A percentile compares a stretch with the other conserved stretches of the same genome.
Conservation (phyloP, 352 stramenopile species). For the Phytophthora pseudosyringae region DNA sequence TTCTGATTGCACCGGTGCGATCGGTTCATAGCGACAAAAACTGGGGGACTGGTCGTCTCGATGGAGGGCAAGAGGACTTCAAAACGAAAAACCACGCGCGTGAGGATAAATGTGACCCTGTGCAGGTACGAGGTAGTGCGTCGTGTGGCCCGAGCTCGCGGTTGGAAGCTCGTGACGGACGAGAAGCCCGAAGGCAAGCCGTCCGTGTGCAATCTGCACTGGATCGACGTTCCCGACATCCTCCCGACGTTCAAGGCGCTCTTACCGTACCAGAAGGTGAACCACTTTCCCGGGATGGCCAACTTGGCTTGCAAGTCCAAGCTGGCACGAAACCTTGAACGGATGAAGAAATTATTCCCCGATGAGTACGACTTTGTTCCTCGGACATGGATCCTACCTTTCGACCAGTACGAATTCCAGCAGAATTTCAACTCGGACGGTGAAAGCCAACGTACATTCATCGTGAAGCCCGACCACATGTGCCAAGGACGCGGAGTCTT, state of each 20-base stretch:
- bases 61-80: conserved; percentile 32
- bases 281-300: conserved; percentile 97
- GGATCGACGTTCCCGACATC: conserved; percentile 95
- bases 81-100: conserved; percentile 50
- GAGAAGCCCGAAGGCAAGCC: conserved; percentile 74
- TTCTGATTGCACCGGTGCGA: neutral
- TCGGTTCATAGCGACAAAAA: neutral
- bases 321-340: conserved; percentile 95
- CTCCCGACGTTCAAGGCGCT: conserved; percentile 89
- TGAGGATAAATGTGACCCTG: conserved; percentile 79
- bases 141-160: conserved; percentile 76
- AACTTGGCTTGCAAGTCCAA: conserved; percentile 95
- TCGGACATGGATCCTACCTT: conserved; percentile 96
- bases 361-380: conserved; percentile 95
- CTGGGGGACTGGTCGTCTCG: neutral
- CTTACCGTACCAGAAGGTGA: conserved; percentile 94
- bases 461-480: conserved; percentile 94
- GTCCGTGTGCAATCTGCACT: conserved; percentile 92
- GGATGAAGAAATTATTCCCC: conserved; percentile 95
- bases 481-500: conserved; percentile 95
- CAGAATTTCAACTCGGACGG: conserved; percentile 90
- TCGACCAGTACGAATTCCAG: conserved; percentile 93
- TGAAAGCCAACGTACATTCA: conserved; percentile 93
- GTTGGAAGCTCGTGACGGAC: conserved; percentile 78
- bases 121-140: conserved; percentile 86